Conservation (phyloP, 257 asterid genomes). For the Rauvolfia tetraphylla region DNA sequence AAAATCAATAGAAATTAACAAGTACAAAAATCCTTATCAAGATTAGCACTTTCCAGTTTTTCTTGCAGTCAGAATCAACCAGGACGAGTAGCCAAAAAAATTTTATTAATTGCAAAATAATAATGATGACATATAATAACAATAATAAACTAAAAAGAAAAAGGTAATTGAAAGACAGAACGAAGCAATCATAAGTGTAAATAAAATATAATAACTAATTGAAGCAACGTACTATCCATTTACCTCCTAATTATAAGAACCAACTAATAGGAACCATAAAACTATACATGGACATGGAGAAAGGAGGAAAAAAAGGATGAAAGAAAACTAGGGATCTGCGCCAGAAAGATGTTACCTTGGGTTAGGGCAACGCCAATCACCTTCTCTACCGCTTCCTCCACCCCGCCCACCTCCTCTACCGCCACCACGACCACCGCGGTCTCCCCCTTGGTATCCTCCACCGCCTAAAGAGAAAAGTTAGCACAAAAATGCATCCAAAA, state of each 20-base stretch:
- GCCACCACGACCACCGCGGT: conserved; percentile 55
- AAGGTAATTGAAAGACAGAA: neutral
- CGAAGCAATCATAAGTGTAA: neutral
- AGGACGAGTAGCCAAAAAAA: neutral
- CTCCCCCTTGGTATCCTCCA: conserved; percentile 69
- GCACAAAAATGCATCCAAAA: neutral
- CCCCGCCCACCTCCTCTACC: conserved; percentile 70
- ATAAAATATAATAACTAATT: neutral
- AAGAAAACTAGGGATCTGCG: conserved; percentile 9
- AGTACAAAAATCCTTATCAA: conserved; percentile 22
- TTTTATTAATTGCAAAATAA: too few relatives aligned
- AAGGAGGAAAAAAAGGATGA: too few relatives aligned
- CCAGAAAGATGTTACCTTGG: conserved; percentile 47
- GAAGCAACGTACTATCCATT: neutral
- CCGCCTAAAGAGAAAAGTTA: conserved; percentile 15
- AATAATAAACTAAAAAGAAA: too few relatives aligned
- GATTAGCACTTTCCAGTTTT: neutral
- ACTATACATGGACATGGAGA: neutral
- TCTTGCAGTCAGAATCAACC: neutral
- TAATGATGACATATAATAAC: too few relatives aligned
- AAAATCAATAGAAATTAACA: conserved; percentile 27
- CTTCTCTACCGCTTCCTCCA: conserved; percentile 90
- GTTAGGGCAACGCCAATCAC: conserved; percentile 98
- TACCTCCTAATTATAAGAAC: neutral
- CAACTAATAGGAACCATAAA: neutral